Conservation (phyloP, 192 early-diverging fungal species). For the Podila epigama region DNA sequence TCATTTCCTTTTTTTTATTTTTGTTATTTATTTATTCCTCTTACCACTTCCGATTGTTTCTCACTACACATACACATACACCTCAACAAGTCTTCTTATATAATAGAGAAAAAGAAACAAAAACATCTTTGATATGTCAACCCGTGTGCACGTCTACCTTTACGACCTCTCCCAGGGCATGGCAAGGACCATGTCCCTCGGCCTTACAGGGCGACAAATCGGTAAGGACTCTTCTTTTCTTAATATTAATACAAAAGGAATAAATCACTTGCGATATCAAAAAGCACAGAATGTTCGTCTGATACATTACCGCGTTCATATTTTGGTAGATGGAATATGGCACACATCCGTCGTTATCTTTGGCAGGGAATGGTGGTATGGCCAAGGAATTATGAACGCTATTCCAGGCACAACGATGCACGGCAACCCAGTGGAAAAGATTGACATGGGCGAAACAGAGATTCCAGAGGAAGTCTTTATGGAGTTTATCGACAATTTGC, state of each 20-base stretch:
- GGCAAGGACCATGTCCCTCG: conserved; percentile 71
- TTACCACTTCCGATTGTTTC: no score
- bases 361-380: conserved; percentile 81
- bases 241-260: no score
- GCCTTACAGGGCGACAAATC: conserved; percentile 73
- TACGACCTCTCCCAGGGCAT: conserved; percentile 79
- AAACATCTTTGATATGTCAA: conserved; percentile 5
- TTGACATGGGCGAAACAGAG: conserved; percentile 82
- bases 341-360: conserved; percentile 82
- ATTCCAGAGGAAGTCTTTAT: conserved; percentile 73
- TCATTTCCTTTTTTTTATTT: not conserved
- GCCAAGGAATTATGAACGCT: conserved; percentile 71
- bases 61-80: no score
- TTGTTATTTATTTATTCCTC: not conserved
- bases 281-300: not conserved
- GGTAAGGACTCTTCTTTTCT: no score
- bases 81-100: not conserved
- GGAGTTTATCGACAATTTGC: conserved; percentile 75
- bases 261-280: no score
- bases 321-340: conserved; percentile 57
- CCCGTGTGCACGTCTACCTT: conserved; percentile 58
- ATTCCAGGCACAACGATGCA: conserved; percentile 63
- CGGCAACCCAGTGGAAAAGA: conserved; percentile 68
- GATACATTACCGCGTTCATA: not conserved
- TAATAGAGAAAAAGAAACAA: not conserved